phyloP scores from a whole-genome alignment of 2,329 filamentous ascomycete species.

The Verticillium nubilum region DNA sequence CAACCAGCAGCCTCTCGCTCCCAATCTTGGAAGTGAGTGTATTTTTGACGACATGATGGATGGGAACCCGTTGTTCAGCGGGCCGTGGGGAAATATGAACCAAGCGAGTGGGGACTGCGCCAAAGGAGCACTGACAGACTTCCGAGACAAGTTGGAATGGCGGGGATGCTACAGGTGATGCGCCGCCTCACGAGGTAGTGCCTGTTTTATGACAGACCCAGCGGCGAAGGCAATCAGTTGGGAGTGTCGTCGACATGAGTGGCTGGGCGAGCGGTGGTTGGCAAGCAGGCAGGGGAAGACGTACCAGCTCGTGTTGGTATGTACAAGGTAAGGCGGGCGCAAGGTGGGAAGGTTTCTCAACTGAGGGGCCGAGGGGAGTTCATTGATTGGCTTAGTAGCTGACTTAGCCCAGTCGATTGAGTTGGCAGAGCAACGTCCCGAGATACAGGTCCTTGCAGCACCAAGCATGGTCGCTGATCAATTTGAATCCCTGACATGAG shows the following conservation, averaged over 20 bases:
- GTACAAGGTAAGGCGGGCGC: too few relatives aligned
- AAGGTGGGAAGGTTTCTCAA: not conserved
- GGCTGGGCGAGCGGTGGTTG: not conserved
- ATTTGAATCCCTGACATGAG: conserved; percentile 26
- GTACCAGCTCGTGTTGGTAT: not conserved
- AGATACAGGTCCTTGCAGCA: not conserved
- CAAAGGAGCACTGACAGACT: too few relatives aligned
- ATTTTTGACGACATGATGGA: not conserved
- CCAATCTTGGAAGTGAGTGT: not conserved
- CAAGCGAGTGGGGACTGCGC: too few relatives aligned
- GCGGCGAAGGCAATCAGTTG: not conserved
- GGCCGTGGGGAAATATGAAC: not conserved
- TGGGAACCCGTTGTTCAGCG: not conserved
- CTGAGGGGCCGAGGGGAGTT: not conserved
- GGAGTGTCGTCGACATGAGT: not conserved
- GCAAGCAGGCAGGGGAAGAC: not conserved
- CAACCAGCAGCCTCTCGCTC: not conserved
- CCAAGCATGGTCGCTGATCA: not conserved
- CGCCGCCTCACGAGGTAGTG: too few relatives aligned
- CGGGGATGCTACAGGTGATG: too few relatives aligned
- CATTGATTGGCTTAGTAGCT: not conserved
- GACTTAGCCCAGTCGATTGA: not conserved
- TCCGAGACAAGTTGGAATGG: too few relatives aligned
- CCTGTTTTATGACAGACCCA: not conserved
- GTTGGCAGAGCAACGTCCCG: conserved; percentile 9